Evolutionary conservation across 2,329 filamentous ascomycete species (phyloP).

Genomic region (Xylariaceae sp.): DNA sequence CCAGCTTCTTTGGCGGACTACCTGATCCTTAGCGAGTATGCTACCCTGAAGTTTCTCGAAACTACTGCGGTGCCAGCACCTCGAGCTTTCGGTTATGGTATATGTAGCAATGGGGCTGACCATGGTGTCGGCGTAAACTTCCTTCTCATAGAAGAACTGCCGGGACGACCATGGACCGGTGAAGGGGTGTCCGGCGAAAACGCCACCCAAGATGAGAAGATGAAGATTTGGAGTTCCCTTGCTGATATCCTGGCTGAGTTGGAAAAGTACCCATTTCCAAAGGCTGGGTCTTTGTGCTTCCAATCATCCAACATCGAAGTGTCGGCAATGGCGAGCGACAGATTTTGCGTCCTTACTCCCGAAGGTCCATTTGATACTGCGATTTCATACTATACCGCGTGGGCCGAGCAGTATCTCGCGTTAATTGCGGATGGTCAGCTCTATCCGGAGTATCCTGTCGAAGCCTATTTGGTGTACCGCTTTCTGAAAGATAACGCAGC

Average conservation of each 20-base stretch:
- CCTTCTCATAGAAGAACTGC: slow-evolving; percentile 15
- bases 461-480: slow-evolving; percentile 37
- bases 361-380: slow-evolving; percentile 23
- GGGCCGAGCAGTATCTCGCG: slow-evolving; percentile 24
- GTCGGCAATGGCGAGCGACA: slow-evolving; percentile 29
- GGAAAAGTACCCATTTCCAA: slow-evolving; percentile 25
- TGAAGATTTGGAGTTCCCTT: slow-evolving; percentile 27
- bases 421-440: slow-evolving; percentile 34
- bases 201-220: slow-evolving; percentile 10
- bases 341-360: slow-evolving; percentile 27
- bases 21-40: slow-evolving; percentile 32
- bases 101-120: slow-evolving; percentile 5
- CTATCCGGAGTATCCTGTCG: slow-evolving; percentile 27
- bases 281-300: slow-evolving; percentile 27
- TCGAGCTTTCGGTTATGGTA: slow-evolving; percentile 20
- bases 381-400: slow-evolving; percentile 25
- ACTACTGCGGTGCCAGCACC: slow-evolving; percentile 27
- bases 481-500: slow-evolving; percentile 35
- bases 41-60: slow-evolving; percentile 33
- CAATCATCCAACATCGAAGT: slow-evolving; percentile 16
- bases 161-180: slow-evolving; percentile 9
- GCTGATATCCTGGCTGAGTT: slow-evolving; percentile 31
- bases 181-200: slow-evolving; percentile 7
- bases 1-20: slow-evolving; percentile 25
- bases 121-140: slow-evolving; percentile 12